Conservation (phyloP, 1,284 basidiomycete genomes). For the Termitomyces sp. region DNA sequence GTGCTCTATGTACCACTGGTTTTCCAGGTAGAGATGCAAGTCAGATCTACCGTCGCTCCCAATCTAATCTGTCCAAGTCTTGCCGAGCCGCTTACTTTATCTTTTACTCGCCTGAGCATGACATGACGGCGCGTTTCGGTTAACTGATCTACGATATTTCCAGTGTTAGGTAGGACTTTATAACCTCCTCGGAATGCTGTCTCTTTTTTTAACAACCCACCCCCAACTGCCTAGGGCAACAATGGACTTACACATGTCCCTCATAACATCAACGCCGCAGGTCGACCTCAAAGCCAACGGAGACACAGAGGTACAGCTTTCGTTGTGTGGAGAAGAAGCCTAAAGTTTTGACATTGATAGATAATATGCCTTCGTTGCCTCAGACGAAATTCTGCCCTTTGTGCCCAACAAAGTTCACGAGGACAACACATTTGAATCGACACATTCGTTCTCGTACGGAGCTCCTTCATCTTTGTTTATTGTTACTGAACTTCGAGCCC, state of each 20-base stretch:
- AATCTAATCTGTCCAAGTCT: too few species aligned
- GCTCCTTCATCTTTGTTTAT: not conserved
- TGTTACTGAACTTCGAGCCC: not conserved
- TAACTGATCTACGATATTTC: not conserved
- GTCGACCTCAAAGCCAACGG: conserved; percentile 38
- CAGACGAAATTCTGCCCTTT: conserved; percentile 50
- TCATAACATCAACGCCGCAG: not conserved
- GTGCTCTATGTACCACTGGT: too few species aligned
- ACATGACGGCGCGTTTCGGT: not conserved
- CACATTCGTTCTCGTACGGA: conserved; percentile 42
- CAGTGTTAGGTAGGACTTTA: conserved; percentile 2
- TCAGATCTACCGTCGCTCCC: too few species aligned
- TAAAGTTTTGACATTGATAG: conserved; percentile 16
- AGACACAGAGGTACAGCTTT: conserved; percentile 34
- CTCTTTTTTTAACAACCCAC: conserved; percentile 7
- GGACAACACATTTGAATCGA: conserved; percentile 53
- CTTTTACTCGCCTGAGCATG: not conserved
- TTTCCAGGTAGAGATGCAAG: too few species aligned
- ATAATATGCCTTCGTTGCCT: conserved; percentile 39
- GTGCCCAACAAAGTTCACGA: conserved; percentile 54
- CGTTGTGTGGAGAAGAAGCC: not conserved
- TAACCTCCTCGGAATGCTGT: conserved; percentile 16
- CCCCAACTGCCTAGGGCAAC: not conserved
- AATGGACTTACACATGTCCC: conserved; percentile 14
- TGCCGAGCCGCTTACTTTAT: not conserved